A percentile compares a stretch with the other conserved stretches of the same genome.
phyloP scores from a whole-genome alignment of 805 yeast genomes.

The Kodamaea hsintzibuensis region DNA sequence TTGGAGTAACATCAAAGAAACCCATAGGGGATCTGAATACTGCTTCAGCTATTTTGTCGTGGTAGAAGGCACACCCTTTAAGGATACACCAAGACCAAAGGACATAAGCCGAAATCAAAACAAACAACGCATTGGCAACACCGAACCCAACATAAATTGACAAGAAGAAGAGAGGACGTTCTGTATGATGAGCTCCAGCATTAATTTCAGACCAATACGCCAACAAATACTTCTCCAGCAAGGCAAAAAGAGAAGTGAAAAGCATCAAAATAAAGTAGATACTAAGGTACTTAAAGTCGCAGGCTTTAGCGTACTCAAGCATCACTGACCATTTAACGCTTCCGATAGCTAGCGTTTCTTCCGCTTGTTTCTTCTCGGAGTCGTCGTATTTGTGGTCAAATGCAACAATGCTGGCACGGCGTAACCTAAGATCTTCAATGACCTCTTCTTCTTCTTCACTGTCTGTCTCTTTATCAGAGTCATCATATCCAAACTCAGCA shows the following conservation, averaged over 20 bases:
- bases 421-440: neutral
- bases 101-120: constrained; percentile 28
- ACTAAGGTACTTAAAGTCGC: constrained; percentile 28
- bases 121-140: constrained; percentile 26
- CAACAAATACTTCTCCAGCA: constrained; percentile 30
- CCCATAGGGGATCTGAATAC: constrained; percentile 43
- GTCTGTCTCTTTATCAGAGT: constrained; percentile 12
- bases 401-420: constrained; percentile 16
- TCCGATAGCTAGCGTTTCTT: constrained; percentile 23
- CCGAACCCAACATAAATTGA: constrained; percentile 29
- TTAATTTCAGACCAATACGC: constrained; percentile 40
- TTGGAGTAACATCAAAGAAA: constrained; percentile 43
- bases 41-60: constrained; percentile 35
- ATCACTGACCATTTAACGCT: constrained; percentile 30
- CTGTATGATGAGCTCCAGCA: constrained; percentile 24
- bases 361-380: constrained; percentile 12
- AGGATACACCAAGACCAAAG: constrained; percentile 33
- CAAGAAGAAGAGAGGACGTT: constrained; percentile 25
- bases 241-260: constrained; percentile 18
- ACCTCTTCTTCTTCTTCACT: constrained; percentile 6
- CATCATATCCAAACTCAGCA: constrained; percentile 24
- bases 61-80: constrained; percentile 34
- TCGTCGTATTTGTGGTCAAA: constrained; percentile 27
- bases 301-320: constrained; percentile 32
- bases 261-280: constrained; percentile 25